A percentile compares a stretch with the other conserved stretches of the same genome.
Conservation (phyloP, 2,329 filamentous ascomycete genomes). For the Venturia oleaginea region DNA sequence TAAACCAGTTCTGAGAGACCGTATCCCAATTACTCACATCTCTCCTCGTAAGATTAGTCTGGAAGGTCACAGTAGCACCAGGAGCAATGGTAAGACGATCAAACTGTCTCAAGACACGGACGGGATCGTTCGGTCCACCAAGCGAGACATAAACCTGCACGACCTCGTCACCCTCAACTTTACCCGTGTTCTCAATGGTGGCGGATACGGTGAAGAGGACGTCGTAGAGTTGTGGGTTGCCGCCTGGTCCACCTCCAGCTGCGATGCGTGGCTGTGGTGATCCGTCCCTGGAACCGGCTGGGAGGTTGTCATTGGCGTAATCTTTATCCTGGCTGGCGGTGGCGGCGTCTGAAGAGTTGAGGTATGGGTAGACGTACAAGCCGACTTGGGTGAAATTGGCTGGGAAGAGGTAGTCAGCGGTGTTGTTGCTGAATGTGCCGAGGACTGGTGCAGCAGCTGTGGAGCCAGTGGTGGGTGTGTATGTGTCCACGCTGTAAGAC, state of each 20-base stretch:
- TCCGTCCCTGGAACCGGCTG: constrained; percentile 47
- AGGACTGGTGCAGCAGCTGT: constrained; percentile 56
- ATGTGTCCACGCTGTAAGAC: constrained; percentile 41
- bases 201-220: constrained; percentile 58
- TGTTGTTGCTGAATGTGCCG: constrained; percentile 54
- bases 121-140: constrained; percentile 64
- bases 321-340: constrained; percentile 49
- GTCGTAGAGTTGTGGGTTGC: constrained; percentile 58
- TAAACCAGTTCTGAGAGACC: constrained; percentile 72
- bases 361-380: constrained; percentile 61
- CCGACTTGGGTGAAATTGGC: constrained; percentile 42
- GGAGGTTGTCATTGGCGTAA: constrained; percentile 54
- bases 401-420: constrained; percentile 62
- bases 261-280: constrained; percentile 49
- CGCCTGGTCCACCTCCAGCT: constrained; percentile 55
- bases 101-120: constrained; percentile 65
- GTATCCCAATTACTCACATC: constrained; percentile 86
- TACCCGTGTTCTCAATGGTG: constrained; percentile 63
- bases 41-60: constrained; percentile 60
- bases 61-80: constrained; percentile 59
- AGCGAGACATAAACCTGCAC: constrained; percentile 70
- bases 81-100: constrained; percentile 65
- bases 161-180: constrained; percentile 57
- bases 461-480: constrained; percentile 51
- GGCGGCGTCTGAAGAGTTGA: constrained; percentile 53